A percentile compares a stretch with the other conserved stretches of the same genome.
These are phyloP conservation scores for Talaromyces sp. DNA, from an alignment of 2,329 filamentous ascomycete genomes.

Conservation along the genomic window DNA sequence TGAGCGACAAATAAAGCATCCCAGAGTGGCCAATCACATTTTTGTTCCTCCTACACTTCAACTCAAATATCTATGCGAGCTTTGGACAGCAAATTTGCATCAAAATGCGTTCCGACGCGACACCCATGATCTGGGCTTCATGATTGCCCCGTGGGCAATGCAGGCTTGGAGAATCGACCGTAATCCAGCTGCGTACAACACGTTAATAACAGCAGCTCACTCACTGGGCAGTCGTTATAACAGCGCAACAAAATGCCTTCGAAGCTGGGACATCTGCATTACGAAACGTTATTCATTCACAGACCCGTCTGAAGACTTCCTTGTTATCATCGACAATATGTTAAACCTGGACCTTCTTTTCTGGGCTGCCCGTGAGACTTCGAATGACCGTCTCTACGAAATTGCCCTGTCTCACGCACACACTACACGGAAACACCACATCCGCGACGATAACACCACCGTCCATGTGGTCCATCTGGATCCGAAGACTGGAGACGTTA, in stretches of 20 bases:
- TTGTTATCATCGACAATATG: conserved; percentile 51
- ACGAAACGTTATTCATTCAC: conserved; percentile 34
- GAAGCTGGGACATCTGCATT: conserved; percentile 50
- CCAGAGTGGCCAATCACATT: conserved; percentile 23
- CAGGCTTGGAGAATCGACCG: conserved; percentile 52
- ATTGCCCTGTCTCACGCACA: conserved; percentile 40
- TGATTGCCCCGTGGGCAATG: conserved; percentile 53
- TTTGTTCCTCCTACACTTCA: conserved; percentile 14
- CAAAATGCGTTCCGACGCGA: conserved; percentile 49
- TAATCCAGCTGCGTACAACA: conserved; percentile 38
- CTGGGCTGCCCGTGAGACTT: conserved; percentile 39
- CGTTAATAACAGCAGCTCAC: conserved; percentile 37
- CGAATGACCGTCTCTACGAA: conserved; percentile 21
- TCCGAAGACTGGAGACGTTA: conserved; percentile 42
- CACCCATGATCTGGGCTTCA: conserved; percentile 60
- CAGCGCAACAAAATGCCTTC: conserved; percentile 37
- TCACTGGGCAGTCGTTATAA: conserved; percentile 44
- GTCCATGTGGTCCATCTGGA: conserved; percentile 43
- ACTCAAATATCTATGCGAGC: conserved; percentile 35
- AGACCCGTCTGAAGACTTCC: conserved; percentile 40
- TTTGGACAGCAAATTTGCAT: conserved; percentile 48
- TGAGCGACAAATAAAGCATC: conserved; percentile 21
- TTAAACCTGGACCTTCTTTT: conserved; percentile 46
- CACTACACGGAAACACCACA: conserved; percentile 44
- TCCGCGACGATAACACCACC: conserved; percentile 35